These are phyloP conservation scores for Marasmius oreades DNA, from an alignment of 1,284 basidiomycete genomes.

Conservation along the genomic window DNA sequence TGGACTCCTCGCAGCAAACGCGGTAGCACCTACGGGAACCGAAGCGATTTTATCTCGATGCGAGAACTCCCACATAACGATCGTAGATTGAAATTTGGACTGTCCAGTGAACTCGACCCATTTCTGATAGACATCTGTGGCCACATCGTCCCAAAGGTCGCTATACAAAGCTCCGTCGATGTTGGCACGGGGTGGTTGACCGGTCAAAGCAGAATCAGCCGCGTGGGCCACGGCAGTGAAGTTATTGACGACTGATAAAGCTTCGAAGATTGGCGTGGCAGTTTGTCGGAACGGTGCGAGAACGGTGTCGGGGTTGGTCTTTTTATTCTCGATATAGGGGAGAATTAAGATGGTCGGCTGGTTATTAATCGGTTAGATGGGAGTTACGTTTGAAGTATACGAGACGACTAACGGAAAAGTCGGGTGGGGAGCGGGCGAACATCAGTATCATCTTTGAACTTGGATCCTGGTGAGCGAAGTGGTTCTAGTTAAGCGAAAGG, in stretches of 20 bases:
- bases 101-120: slow-evolving; percentile 4
- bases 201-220: slow-evolving; percentile 15
- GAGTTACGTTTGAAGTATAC: background rate
- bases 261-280: background rate
- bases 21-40: slow-evolving; percentile 2
- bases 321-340: background rate
- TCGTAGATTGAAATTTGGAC: background rate
- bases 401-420: background rate
- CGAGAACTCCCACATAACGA: background rate
- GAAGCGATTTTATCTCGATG: slow-evolving; percentile 8
- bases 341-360: background rate
- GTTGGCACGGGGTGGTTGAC: slow-evolving; percentile 13
- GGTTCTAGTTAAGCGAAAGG: background rate
- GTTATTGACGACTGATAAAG: background rate
- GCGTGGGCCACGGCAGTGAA: slow-evolving; percentile 17
- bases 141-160: slow-evolving; percentile 15
- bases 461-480: background rate
- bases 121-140: slow-evolving; percentile 10
- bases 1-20: slow-evolving; percentile 11
- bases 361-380: background rate
- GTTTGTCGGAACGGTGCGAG: background rate
- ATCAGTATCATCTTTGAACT: background rate
- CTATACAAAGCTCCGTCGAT: slow-evolving; percentile 16
- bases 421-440: background rate
- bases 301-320: background rate